Percentiles rank a stretch among this genome's conserved stretches.
Evolutionary conservation across 257 asterid species (phyloP).

Genomic region (Capsicum baccatum): DNA sequence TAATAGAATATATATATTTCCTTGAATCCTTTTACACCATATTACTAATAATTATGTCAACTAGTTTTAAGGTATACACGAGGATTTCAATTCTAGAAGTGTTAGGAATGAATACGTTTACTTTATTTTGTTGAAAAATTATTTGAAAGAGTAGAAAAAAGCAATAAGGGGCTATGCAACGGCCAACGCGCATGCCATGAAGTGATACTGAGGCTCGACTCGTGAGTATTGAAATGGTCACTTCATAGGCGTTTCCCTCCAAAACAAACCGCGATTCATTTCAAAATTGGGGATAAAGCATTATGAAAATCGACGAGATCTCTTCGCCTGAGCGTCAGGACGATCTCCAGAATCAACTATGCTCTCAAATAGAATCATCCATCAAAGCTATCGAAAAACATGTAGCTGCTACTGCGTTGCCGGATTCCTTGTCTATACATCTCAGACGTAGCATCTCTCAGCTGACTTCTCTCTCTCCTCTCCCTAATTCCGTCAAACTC

Average conservation of each 20-base stretch:
- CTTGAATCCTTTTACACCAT: too few species aligned
- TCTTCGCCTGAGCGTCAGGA: conserved; percentile 61
- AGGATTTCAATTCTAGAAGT: too few species aligned
- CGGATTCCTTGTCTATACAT: conserved; percentile 64
- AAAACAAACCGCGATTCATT: conserved; percentile 10
- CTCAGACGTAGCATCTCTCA: conserved; percentile 55
- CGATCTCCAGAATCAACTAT: conserved; percentile 45
- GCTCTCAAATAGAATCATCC: conserved; percentile 67
- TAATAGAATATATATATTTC: too few species aligned
- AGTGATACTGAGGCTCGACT: too few species aligned
- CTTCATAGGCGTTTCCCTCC: conserved; percentile 55
- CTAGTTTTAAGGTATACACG: too few species aligned
- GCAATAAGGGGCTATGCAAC: too few species aligned
- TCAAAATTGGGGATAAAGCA: neutral
- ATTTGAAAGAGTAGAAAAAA: too few species aligned
- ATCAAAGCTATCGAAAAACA: conserved; percentile 67
- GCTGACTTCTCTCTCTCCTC: conserved; percentile 66
- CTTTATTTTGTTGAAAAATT: too few species aligned
- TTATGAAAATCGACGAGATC: conserved; percentile 83
- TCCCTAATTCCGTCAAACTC: conserved; percentile 69
- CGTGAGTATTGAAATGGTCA: neutral
- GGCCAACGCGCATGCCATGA: too few species aligned
- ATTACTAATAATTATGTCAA: too few species aligned
- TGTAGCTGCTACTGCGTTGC: conserved; percentile 54
- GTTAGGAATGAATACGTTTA: too few species aligned